Evolutionary conservation across 352 stramenopile genomes (phyloP), one percentile per base, ranked within the genome.

Genomic region (Globisporangium orthogonon): DNA sequence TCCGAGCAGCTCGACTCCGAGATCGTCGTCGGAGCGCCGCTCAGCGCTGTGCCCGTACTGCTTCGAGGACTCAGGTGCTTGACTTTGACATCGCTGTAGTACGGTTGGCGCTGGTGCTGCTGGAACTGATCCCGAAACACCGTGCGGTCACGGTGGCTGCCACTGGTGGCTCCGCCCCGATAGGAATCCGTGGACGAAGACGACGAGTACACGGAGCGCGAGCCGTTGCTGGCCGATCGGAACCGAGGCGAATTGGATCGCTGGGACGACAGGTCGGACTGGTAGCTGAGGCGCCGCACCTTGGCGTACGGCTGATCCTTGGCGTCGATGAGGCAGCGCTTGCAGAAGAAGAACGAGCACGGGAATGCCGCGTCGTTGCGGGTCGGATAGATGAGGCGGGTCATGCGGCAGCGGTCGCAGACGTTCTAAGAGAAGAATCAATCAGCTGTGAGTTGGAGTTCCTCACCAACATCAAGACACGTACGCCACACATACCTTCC

Each of bases 371-470:
- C 63, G 4, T 72, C 78, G 49, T 72, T 60, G 57, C 70, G 72
- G 7, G 63, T 70, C 39, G 77, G 75, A 45, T 84, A 87, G 41
- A 86, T 74, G 31, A 74, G 59, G 54, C 86, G 83, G 47, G 63
- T 72, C 59, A 84, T 71, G 33, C 75, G 71, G 54, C 77, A 87
- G 18, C 74, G 74, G 37, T 87, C 75, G 59, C 74, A 87, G 45
- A 87, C 74, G 53, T 81, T 84, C 71, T 62, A 23, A 5, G 40
- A 37, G 5, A 37, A 37, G 33, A 5, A 37, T 37, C 33, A 9
- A 15, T 17, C 3, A 47, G 23, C 23, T 23, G 23, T 35, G 18
- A 41, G 37, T 17, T 10, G 4, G 30, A 17, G 33, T n/a, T 18
- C 2, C 31, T 39, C 11, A n/a, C 54, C n/a, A 39, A 40, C 14